Evolutionary conservation across 2,329 filamentous ascomycete species (phyloP), one percentile per base, ranked within the genome.

Genomic region (Penicillium sp.): DNA sequence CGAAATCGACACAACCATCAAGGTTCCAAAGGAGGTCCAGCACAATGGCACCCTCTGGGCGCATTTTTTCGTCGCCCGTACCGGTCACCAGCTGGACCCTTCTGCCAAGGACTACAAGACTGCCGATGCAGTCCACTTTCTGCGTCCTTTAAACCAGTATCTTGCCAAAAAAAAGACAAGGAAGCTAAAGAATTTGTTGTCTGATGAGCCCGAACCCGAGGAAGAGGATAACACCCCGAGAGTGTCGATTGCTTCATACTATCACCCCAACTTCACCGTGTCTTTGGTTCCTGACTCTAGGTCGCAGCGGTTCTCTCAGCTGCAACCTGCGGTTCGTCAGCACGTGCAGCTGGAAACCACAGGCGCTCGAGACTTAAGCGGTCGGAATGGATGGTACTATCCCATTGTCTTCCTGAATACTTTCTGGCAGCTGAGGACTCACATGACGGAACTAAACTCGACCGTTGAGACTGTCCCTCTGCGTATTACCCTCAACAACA

Each of bases 21-120:
- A 73, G 2, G 80, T 96, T 3, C 90, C 92, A 2, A 72, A 73
- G 45, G 73, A 78, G 28, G 88, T 94, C 0, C 89, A 95, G 71
- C 76, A 88, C 51, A 96, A 96, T 61, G 88, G 86, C 22, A 95
- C 90, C 1, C 75, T 98, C 7, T 95, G 86, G 80, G 90, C 85
- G 2, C 92, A 98, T 64, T 93, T 96, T 65, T 95, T 88, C 55
- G 71, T 96, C 44, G 86, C 80, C 8, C 77, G 94, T 48, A 69
- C 80, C 7, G 90, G 89, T 36, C 77, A 78, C 42, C 73, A 77
- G 39, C 69, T 95, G 20, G 90, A 96, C 56, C 90, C 90, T 2
- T 74, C 74, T 7, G 75, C 78, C 39, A 70, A 79, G 1, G 74
- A 73, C 41, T 98, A 86, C 62, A 84, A 93, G 60, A 69, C 79